phyloP scores from a whole-genome alignment of 2,329 filamentous ascomycete species.

The Cladosporium sp. region DNA sequence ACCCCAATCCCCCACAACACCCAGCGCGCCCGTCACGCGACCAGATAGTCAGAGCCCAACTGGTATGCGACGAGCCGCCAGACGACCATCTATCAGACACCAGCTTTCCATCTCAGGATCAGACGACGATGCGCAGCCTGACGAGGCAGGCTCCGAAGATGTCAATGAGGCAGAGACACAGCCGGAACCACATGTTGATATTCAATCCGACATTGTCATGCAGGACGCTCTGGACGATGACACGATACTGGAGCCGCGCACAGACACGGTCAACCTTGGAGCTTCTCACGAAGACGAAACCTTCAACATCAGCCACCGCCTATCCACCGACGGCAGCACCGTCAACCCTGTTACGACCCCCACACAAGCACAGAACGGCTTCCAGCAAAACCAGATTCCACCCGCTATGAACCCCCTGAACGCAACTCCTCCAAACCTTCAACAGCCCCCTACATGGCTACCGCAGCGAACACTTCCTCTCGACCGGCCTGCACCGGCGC shows the following conservation, averaged over 20 bases:
- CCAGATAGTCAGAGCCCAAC: conserved; percentile 30
- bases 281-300: conserved; percentile 77
- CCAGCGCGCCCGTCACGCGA: conserved; percentile 59
- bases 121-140: conserved; percentile 76
- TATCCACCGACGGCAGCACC: conserved; percentile 76
- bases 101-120: conserved; percentile 83
- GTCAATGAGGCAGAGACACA: conserved; percentile 57
- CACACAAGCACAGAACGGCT: conserved; percentile 39
- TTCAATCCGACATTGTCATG: conserved; percentile 76
- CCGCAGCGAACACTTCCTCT: conserved; percentile 13
- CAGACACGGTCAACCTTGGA: conserved; percentile 46
- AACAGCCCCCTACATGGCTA: conserved; percentile 45
- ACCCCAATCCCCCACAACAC: conserved; percentile 84
- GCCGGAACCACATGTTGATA: conserved; percentile 67
- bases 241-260: conserved; percentile 61
- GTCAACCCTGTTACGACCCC: conserved; percentile 64
- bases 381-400: conserved; percentile 25
- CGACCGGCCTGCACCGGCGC: conserved; percentile 39
- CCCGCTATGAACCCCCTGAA: conserved; percentile 61
- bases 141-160: conserved; percentile 74
- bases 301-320: conserved; percentile 88
- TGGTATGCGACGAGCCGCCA: conserved; percentile 44
- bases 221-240: conserved; percentile 81
- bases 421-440: conserved; percentile 67
- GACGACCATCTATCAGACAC: conserved; percentile 79